phyloP scores from a whole-genome alignment of 2,329 filamentous ascomycete genomes.

The Neurospora crassa region DNA sequence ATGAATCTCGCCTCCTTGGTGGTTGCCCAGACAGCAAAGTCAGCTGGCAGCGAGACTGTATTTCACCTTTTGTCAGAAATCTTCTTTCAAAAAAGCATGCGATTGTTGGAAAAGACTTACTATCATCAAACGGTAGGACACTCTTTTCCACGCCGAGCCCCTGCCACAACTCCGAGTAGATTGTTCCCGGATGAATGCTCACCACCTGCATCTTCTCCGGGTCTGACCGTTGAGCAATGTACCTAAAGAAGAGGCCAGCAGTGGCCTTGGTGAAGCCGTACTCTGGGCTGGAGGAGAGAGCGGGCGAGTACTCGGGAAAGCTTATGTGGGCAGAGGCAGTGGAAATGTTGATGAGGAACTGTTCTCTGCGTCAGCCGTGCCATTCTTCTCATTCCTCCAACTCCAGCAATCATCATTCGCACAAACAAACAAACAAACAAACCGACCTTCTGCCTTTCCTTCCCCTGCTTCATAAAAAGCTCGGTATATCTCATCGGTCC shows the following conservation, averaged over 20 bases:
- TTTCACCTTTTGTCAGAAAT: neutral
- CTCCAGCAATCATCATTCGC: neutral
- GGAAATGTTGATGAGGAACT: conserved; percentile 26
- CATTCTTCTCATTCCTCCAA: neutral
- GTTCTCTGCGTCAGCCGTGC: neutral
- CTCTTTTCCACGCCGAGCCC: conserved; percentile 17
- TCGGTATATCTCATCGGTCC: conserved; percentile 23
- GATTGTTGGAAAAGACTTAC: conserved; percentile 12
- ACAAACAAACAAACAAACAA: neutral
- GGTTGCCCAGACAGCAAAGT: conserved; percentile 17
- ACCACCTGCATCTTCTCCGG: conserved; percentile 28
- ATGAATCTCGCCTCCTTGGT: conserved; percentile 16
- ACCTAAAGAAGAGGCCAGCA: conserved; percentile 26
- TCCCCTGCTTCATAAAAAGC: conserved; percentile 25
- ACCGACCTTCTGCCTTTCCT: conserved; percentile 13
- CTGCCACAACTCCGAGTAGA: conserved; percentile 24
- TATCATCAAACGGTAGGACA: conserved; percentile 20
- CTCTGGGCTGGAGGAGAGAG: conserved; percentile 13
- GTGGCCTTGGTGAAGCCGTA: conserved; percentile 31
- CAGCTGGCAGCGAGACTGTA: conserved; percentile 11
- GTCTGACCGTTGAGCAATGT: conserved; percentile 26
- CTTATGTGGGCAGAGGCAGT: conserved; percentile 20
- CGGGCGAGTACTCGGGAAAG: conserved; percentile 13
- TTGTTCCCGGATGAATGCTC: conserved; percentile 30
- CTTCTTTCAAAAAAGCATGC: too few species aligned